Conservation (phyloP, 257 asterid species). For the Lithospermum erythrorhizon region DNA sequence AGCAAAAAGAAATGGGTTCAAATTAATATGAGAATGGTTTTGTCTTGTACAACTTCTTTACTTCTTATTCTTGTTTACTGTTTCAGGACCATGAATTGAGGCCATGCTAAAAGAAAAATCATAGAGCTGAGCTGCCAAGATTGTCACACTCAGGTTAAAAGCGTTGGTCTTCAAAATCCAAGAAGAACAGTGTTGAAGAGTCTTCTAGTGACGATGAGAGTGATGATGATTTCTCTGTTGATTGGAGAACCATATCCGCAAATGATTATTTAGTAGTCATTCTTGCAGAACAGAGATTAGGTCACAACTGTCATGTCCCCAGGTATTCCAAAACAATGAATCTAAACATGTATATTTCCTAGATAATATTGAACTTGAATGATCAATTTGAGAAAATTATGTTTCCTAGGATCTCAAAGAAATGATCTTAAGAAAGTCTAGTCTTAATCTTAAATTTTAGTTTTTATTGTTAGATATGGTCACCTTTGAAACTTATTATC, state of each 20-base stretch:
- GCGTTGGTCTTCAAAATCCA: constrained; percentile 15
- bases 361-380: too few relatives aligned
- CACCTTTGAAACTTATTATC: too few relatives aligned
- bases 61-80: background rate
- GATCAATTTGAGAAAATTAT: too few relatives aligned
- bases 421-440: too few relatives aligned
- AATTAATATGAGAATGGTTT: background rate
- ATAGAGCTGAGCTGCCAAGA: constrained; percentile 62
- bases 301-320: too few relatives aligned
- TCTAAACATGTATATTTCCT: too few relatives aligned
- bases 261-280: background rate
- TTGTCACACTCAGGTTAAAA: constrained; percentile 36
- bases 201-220: constrained; percentile 65
- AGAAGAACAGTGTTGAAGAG: constrained; percentile 27
- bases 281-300: too few relatives aligned
- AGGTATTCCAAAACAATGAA: too few relatives aligned
- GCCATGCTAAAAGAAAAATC: constrained; percentile 53
- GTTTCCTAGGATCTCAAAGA: too few relatives aligned
- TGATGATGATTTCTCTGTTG: constrained; percentile 44
- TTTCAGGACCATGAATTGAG: constrained; percentile 71
- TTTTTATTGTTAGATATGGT: too few relatives aligned
- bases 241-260: constrained; percentile 88
- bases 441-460: too few relatives aligned
- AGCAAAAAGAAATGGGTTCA: constrained; percentile 60
- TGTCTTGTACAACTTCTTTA: background rate